Conservation (phyloP, 176 grass and related monocot genomes). For the Ensete ventricosum region DNA sequence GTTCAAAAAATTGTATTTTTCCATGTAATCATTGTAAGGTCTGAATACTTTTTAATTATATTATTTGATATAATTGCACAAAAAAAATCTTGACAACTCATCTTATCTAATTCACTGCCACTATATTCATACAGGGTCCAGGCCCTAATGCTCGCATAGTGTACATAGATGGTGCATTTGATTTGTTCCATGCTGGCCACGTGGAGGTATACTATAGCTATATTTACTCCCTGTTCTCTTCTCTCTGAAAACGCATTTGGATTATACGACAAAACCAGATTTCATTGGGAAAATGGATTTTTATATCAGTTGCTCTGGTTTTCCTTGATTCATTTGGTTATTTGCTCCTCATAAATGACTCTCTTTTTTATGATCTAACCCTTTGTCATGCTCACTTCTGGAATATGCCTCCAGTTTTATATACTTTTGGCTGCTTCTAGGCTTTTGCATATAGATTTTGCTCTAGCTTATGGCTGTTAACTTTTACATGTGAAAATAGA, state of each 20-base stretch:
- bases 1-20: too few species aligned
- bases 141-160: constrained; percentile 75
- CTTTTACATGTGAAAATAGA: neutral
- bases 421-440: neutral
- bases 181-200: constrained; percentile 95
- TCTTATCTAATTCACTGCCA: neutral
- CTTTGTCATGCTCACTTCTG: neutral
- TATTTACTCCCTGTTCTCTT: neutral
- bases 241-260: neutral
- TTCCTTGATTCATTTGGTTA: neutral
- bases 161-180: constrained; percentile 94
- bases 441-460: neutral
- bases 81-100: too few species aligned
- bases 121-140: constrained; percentile 54
- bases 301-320: neutral
- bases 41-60: too few species aligned
- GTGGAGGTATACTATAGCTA: constrained; percentile 56
- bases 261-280: neutral
- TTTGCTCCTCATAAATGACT: neutral
- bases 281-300: neutral
- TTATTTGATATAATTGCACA: too few species aligned
- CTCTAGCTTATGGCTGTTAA: neutral
- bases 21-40: too few species aligned
- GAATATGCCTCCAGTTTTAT: neutral
- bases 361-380: neutral